Conservation (phyloP, 225 moss, liverwort and hornwort species). For the Sphagnum contortum region DNA sequence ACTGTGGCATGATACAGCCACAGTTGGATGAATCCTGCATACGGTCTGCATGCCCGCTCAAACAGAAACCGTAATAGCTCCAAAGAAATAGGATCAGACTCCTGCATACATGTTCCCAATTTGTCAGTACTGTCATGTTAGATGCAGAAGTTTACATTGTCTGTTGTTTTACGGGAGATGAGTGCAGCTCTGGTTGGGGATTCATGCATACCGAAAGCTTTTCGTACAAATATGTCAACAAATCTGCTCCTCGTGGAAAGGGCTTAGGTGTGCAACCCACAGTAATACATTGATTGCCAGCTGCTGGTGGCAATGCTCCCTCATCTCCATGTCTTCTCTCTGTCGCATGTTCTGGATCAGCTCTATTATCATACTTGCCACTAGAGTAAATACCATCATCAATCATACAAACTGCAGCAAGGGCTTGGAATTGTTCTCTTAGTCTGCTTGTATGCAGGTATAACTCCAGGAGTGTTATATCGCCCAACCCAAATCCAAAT, state of each 20-base stretch:
- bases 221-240: conserved; percentile 78
- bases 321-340: conserved; percentile 13
- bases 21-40: conserved; percentile 70
- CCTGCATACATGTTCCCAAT: conserved; percentile 32
- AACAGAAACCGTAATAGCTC: conserved; percentile 82
- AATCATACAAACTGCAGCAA: conserved; percentile 50
- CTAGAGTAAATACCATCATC: conserved; percentile 8
- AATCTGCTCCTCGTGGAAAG: conserved; percentile 88
- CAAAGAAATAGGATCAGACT: conserved; percentile 66
- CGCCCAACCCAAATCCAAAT: conserved; percentile 51
- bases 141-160: no score
- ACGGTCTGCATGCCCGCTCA: conserved; percentile 87
- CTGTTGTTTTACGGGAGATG: no score
- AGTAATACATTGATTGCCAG: conserved; percentile 9
- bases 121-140: no score
- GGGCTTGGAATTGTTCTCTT: conserved; percentile 61
- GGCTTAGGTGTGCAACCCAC: conserved; percentile 44
- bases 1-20: conserved; percentile 94
- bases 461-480: conserved; percentile 79
- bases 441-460: conserved; percentile 86
- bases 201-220: conserved; percentile 59
- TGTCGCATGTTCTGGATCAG: no score
- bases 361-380: neutral
- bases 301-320: neutral
- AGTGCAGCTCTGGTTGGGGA: no score